A percentile compares a stretch with the other conserved stretches of the same genome.
These are phyloP conservation scores for Reutealis trisperma DNA, from an alignment of 345 rosid species.

Conservation along the genomic window DNA sequence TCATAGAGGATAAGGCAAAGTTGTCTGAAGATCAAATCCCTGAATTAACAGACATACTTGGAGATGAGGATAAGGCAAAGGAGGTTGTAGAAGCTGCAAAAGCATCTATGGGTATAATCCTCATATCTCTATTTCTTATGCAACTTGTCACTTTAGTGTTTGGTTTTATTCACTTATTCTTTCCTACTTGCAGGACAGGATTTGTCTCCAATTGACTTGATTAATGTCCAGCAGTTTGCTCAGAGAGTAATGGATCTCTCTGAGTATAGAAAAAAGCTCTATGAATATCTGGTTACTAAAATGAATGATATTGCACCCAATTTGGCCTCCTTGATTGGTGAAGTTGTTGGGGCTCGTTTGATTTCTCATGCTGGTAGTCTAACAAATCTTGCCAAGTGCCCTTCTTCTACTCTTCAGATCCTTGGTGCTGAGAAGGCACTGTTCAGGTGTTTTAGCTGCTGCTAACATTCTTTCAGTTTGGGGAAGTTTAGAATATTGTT, in stretches of 20 bases:
- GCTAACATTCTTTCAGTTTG: not conserved
- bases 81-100: constrained; percentile 92
- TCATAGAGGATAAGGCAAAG: constrained; percentile 72
- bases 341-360: constrained; percentile 88
- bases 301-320: constrained; percentile 97
- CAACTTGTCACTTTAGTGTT: not conserved
- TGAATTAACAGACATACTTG: constrained; percentile 64
- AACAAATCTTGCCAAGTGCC: constrained; percentile 93
- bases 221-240: constrained; percentile 81
- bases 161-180: constrained; percentile 11
- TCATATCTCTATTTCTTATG: constrained; percentile 6
- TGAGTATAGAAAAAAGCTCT: constrained; percentile 82
- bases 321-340: constrained; percentile 88
- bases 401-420: constrained; percentile 97
- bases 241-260: constrained; percentile 83
- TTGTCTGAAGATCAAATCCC: constrained; percentile 61
- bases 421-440: constrained; percentile 97
- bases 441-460: constrained; percentile 60
- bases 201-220: constrained; percentile 74
- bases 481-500: not conserved
- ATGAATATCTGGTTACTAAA: constrained; percentile 80
- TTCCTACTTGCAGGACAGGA: constrained; percentile 67
- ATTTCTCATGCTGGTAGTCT: constrained; percentile 99
- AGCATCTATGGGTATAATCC: constrained; percentile 85
- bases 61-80: constrained; percentile 92